phyloP scores from a whole-genome alignment of 2,329 filamentous ascomycete species.

The Cytospora piceae region DNA sequence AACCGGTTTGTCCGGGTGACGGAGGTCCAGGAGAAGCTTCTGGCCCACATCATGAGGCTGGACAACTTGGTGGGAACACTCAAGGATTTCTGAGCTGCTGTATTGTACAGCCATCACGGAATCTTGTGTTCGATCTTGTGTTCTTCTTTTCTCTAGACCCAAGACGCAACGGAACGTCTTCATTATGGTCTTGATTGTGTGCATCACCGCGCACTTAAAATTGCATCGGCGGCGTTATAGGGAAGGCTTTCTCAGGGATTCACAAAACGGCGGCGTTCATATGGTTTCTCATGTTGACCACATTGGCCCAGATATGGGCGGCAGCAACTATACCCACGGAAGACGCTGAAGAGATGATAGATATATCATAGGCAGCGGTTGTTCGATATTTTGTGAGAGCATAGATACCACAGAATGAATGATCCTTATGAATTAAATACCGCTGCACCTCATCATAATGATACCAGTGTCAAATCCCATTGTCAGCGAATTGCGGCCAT shows the following conservation, averaged over 20 bases:
- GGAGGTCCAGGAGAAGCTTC: constrained; percentile 71
- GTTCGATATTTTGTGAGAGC: constrained; percentile 21
- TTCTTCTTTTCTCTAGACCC: background rate
- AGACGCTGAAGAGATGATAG: constrained; percentile 30
- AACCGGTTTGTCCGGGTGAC: constrained; percentile 53
- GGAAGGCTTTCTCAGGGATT: constrained; percentile 15
- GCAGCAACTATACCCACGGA: constrained; percentile 26
- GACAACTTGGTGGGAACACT: constrained; percentile 86
- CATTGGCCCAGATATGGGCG: constrained; percentile 24
- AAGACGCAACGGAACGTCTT: background rate
- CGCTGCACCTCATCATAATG: background rate
- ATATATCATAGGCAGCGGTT: constrained; percentile 29
- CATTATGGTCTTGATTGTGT: constrained; percentile 8
- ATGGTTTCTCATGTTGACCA: constrained; percentile 23
- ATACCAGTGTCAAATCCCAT: background rate
- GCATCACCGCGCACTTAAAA: constrained; percentile 18
- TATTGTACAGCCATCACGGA: constrained; percentile 8
- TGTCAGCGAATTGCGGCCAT: background rate
- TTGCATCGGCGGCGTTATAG: constrained; percentile 36
- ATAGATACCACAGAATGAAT: constrained; percentile 24
- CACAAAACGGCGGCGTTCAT: constrained; percentile 25
- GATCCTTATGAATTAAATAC: constrained; percentile 9
- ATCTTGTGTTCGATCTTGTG: constrained; percentile 12
- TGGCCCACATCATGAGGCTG: constrained; percentile 77
- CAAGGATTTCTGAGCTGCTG: constrained; percentile 68